These are phyloP conservation scores for Cyclostephanos tholiformis DNA, from an alignment of 108 stramenopile species.

Conservation along the genomic window DNA sequence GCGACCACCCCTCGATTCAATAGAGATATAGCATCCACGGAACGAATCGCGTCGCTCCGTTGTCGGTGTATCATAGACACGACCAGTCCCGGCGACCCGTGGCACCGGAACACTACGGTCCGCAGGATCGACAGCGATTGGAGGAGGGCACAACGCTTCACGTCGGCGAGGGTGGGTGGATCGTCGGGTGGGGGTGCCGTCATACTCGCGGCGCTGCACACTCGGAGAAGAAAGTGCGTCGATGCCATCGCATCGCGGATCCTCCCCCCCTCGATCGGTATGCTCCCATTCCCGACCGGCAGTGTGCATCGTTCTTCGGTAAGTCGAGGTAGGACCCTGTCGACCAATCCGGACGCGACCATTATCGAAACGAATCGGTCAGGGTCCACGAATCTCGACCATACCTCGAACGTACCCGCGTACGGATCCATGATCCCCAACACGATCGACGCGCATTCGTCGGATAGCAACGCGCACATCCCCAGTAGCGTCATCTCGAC, in stretches of 20 bases:
- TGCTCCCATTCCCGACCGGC: not conserved
- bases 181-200: not conserved
- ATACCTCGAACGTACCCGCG: constrained; percentile 46
- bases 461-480: constrained; percentile 19
- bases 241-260: not conserved
- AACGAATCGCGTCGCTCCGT: not conserved
- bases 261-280: not conserved
- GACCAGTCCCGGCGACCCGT: constrained; percentile 3
- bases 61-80: constrained; percentile 16
- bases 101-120: constrained; percentile 26
- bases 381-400: constrained; percentile 41
- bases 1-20: constrained; percentile 1
- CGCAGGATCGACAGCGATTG: constrained; percentile 50
- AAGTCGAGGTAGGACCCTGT: constrained; percentile 24
- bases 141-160: constrained; percentile 32
- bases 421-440: constrained; percentile 33
- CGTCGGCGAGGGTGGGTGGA: constrained; percentile 1
- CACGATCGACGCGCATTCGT: constrained; percentile 16
- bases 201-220: too few species aligned
- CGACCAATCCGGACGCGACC: constrained; percentile 35
- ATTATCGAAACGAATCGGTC: constrained; percentile 24
- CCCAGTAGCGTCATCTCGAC: constrained; percentile 44
- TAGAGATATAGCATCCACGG: not conserved
- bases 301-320: not conserved
- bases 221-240: not conserved